A percentile compares a stretch with the other conserved stretches of the same genome.
Evolutionary conservation across 805 yeast species (phyloP).

Genomic region (Nematodospora valgi): DNA sequence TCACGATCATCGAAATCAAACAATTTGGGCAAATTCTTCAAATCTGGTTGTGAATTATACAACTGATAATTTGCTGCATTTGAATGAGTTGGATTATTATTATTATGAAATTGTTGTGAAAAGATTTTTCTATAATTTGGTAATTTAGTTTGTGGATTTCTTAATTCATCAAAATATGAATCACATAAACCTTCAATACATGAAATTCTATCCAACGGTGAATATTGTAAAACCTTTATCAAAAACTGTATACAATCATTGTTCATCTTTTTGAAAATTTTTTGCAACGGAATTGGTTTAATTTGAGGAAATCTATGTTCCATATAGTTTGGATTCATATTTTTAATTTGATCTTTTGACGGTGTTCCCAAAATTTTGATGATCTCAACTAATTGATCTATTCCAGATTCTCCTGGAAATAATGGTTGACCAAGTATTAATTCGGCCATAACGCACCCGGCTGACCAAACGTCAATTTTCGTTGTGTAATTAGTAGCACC

Average conservation of each 20-base stretch:
- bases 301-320: slow-evolving; percentile 93
- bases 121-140: slow-evolving; percentile 43
- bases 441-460: slow-evolving; percentile 98
- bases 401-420: slow-evolving; percentile 97
- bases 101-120: slow-evolving; percentile 32
- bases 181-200: slow-evolving; percentile 53
- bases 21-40: slow-evolving; percentile 44
- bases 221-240: slow-evolving; percentile 58
- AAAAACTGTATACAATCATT: slow-evolving; percentile 54
- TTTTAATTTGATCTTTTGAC: slow-evolving; percentile 80
- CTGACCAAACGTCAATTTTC: slow-evolving; percentile 95
- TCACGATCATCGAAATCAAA: slow-evolving; percentile 53
- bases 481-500: slow-evolving; percentile 97
- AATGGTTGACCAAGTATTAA: slow-evolving; percentile 91
- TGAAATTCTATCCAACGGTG: slow-evolving; percentile 61
- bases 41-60: slow-evolving; percentile 37
- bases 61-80: slow-evolving; percentile 43
- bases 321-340: slow-evolving; percentile 96
- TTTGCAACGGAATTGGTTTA: slow-evolving; percentile 69
- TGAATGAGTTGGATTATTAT: slow-evolving; percentile 17
- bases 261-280: slow-evolving; percentile 60
- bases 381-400: slow-evolving; percentile 95
- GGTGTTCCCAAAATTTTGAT: slow-evolving; percentile 97
- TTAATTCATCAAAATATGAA: slow-evolving; percentile 54
- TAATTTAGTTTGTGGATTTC: slow-evolving; percentile 33